A percentile compares a stretch with the other conserved stretches of the same genome.
Evolutionary conservation across 2,329 filamentous ascomycete genomes (phyloP).

Genomic region (Paraphoma chrysanthemicola): DNA sequence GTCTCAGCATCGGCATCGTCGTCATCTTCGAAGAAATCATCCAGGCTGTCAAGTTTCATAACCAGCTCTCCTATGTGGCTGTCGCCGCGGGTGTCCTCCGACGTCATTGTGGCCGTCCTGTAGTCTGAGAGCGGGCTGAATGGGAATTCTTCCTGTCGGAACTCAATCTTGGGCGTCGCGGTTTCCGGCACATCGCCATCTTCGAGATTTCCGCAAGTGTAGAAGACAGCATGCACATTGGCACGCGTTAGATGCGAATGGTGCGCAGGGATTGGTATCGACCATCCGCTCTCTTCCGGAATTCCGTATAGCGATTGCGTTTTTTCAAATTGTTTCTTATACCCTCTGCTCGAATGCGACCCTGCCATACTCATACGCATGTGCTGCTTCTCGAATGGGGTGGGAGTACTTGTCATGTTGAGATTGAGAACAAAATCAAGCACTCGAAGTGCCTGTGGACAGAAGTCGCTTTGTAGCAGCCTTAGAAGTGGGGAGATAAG

Average conservation of each 20-base stretch:
- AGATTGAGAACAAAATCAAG: slow-evolving; percentile 96
- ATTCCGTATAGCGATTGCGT: slow-evolving; percentile 97
- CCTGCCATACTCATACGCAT: slow-evolving; percentile 98
- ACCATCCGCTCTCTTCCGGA: slow-evolving; percentile 94
- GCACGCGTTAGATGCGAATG: slow-evolving; percentile 85
- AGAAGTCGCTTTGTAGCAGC: slow-evolving; percentile 90
- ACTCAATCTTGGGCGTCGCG: slow-evolving; percentile 86
- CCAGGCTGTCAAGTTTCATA: slow-evolving; percentile 61
- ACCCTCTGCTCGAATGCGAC: slow-evolving; percentile 77
- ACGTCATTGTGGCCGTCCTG: slow-evolving; percentile 90
- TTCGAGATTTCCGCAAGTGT: slow-evolving; percentile 74
- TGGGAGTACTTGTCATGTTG: slow-evolving; percentile 80
- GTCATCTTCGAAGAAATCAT: slow-evolving; percentile 62
- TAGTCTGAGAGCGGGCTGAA: slow-evolving; percentile 74
- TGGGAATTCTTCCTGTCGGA: slow-evolving; percentile 87
- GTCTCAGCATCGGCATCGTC: slow-evolving; percentile 48
- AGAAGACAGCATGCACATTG: slow-evolving; percentile 96
- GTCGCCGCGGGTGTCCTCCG: slow-evolving; percentile 77
- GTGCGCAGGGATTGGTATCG: slow-evolving; percentile 88
- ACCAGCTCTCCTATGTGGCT: slow-evolving; percentile 83
- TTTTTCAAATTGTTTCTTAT: slow-evolving; percentile 92
- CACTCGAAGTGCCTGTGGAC: slow-evolving; percentile 88
- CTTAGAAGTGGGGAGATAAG: slow-evolving; percentile 91
- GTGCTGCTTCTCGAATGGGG: slow-evolving; percentile 90
- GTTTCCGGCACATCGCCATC: slow-evolving; percentile 61